These are phyloP conservation scores for Tetrahymena thermophila DNA, from an alignment of 73 alveolate genomes.

Conservation along the genomic window DNA sequence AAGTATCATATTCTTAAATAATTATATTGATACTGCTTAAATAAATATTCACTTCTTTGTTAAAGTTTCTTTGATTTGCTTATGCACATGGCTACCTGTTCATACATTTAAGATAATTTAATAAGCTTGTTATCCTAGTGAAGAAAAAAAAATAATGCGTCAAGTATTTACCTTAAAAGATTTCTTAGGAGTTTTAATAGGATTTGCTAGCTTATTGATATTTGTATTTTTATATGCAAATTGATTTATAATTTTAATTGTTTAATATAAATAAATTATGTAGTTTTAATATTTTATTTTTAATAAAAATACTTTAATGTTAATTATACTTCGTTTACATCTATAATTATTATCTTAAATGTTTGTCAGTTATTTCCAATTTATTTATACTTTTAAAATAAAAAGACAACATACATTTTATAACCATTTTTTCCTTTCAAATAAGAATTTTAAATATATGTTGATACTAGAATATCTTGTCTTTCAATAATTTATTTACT, in stretches of 20 bases:
- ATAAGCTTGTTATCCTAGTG: constrained; percentile 62
- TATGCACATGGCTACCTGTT: constrained; percentile 74
- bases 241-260: not conserved
- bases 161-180: not conserved
- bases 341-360: too few relatives aligned
- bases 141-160: constrained; percentile 58
- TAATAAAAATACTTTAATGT: too few relatives aligned
- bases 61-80: constrained; percentile 56
- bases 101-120: constrained; percentile 50
- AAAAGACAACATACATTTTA: too few relatives aligned
- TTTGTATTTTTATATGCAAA: not conserved
- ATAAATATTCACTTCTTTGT: constrained; percentile 51
- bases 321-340: too few relatives aligned
- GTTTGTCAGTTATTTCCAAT: too few relatives aligned
- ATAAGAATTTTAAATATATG: too few relatives aligned
- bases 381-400: too few relatives aligned
- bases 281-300: too few relatives aligned
- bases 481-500: too few relatives aligned
- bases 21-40: constrained; percentile 61
- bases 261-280: too few relatives aligned
- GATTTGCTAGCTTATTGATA: not conserved
- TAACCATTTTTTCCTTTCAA: too few relatives aligned
- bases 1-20: constrained; percentile 49
- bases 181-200: not conserved
- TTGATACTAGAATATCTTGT: too few relatives aligned